A percentile compares a stretch with the other conserved stretches of the same genome.
These are phyloP conservation scores for Eucalyptus urophylla DNA, from an alignment of 345 rosid genomes.

Conservation along the genomic window DNA sequence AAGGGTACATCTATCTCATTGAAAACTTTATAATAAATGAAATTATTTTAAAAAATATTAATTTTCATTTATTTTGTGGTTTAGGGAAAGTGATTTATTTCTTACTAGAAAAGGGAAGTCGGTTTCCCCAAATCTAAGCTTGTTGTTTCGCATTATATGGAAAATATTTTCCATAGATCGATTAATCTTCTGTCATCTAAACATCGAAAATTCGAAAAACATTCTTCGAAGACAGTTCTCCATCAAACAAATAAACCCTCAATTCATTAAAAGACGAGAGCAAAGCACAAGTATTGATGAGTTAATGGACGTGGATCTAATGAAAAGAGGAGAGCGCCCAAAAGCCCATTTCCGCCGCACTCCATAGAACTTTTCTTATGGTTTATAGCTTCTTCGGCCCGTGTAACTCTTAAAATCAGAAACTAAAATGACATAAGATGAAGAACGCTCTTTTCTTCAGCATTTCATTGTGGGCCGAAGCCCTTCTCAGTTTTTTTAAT, in stretches of 20 bases:
- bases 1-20: neutral
- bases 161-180: rapidly evolving
- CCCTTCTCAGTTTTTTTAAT: neutral
- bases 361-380: neutral
- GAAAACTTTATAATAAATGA: neutral
- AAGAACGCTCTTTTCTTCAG: neutral
- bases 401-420: neutral
- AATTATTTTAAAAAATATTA: neutral
- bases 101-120: neutral
- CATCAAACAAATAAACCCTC: neutral
- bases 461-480: neutral
- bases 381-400: neutral
- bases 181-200: neutral
- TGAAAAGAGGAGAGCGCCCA: neutral
- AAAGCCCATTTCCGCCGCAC: neutral
- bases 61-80: neutral
- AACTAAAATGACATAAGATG: neutral
- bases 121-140: neutral
- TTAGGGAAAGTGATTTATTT: neutral
- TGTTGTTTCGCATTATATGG: neutral
- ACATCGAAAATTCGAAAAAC: neutral
- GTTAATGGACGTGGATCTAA: neutral
- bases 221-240: neutral
- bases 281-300: neutral
- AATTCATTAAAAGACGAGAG: neutral